phyloP scores from a whole-genome alignment of 2,329 filamentous ascomycete species.

The Fusarium pseudocircinatum region DNA sequence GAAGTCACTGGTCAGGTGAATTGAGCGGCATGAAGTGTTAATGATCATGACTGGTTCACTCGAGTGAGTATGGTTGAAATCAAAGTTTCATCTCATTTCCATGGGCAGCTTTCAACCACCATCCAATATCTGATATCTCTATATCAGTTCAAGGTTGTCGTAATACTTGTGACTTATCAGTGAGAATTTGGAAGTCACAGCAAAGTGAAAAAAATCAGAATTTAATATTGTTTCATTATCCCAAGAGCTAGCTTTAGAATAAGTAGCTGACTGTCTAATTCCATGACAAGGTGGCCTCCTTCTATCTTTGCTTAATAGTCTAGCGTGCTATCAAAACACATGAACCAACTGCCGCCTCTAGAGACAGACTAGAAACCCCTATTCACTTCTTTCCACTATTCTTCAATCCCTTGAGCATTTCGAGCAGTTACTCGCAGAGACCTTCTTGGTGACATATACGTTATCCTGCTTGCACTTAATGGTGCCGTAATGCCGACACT shows the following conservation, averaged over 20 bases:
- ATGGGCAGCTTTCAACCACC: rapidly evolving
- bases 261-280: not conserved
- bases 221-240: not conserved
- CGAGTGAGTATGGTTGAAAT: not conserved
- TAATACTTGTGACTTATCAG: too few relatives aligned
- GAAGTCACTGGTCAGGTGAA: too few relatives aligned
- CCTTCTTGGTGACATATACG: not conserved
- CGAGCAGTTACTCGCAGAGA: not conserved
- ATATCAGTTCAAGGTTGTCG: too few relatives aligned
- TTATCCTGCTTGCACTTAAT: not conserved
- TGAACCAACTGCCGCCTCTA: too few relatives aligned
- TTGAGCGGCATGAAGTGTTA: rapidly evolving
- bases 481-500: not conserved
- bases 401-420: not conserved
- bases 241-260: too few relatives aligned
- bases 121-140: too few relatives aligned
- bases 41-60: not conserved
- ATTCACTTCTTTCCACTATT: not conserved
- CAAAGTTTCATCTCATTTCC: rapidly evolving
- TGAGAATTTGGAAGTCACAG: rapidly evolving
- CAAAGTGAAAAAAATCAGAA: rapidly evolving
- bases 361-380: not conserved
- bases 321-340: not conserved
- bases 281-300: too few relatives aligned
- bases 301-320: not conserved